Evolutionary conservation across 139 green algal species (phyloP), one percentile per base, ranked within the genome.

Genomic region (Closterium sp.): DNA sequence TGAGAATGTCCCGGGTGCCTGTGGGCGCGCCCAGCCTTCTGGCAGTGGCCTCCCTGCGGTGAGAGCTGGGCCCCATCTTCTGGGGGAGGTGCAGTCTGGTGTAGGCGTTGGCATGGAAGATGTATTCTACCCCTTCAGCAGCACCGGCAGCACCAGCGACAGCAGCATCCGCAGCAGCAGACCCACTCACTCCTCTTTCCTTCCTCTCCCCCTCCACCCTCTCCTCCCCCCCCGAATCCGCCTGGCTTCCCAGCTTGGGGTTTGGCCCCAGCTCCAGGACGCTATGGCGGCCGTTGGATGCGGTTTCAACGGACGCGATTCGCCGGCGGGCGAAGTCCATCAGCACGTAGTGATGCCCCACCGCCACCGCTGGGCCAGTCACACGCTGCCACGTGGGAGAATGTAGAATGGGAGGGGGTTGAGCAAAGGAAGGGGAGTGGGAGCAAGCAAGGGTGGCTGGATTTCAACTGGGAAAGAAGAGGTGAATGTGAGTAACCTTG

Each of bases 281-380:
- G 66, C 89, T 89, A 81, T 66, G 35, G 28, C 91, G 91, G 55
- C 33, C 91, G 30, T 34, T 90, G 21, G 91, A 93, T 34, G 91
- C 88, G 5, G 91, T 93, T 35, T 93, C 91, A 5, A 93, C 91
- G 31, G 91, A 93, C 87, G 93, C 87, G 21, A 93, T 93, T 36
- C 69, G 36, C 31, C 87, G 35, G 5, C 33, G 21, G 31, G 19
- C 19, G 10, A 93, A n/a, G 87, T 93, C 91, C 87, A 92, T 92
- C 23, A 92, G 86, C 30, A 93, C 93, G 91, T 93, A 93, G 64
- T 93, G 93, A 33, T 93, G 91, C 4, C 91, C 91, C 33, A 38
- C 83, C 31, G 87, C 35, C 23, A 93, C 31, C 6, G 25, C 25
- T 16, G 30, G 36, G 9, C 87, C 23, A 69, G 34, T 87, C 66